These are phyloP conservation scores for Clitoria ternatea DNA, from an alignment of 306 rosid genomes.

Conservation along the genomic window DNA sequence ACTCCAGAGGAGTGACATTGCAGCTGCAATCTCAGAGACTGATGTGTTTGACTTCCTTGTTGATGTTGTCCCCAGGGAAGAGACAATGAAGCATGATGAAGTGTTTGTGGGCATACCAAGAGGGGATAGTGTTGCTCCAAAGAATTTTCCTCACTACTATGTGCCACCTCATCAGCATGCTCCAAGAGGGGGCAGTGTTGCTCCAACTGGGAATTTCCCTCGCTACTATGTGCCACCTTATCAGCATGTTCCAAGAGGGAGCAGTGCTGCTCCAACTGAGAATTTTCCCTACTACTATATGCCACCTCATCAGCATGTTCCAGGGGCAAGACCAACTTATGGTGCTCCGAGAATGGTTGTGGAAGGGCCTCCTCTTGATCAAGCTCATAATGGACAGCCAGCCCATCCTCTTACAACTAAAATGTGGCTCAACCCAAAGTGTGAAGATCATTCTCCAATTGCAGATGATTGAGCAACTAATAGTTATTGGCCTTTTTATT, in stretches of 20 bases:
- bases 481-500: not conserved
- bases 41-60: constrained; percentile 51
- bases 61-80: constrained; percentile 55
- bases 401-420: constrained; percentile 26
- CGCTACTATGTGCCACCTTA: too few relatives aligned
- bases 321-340: constrained; percentile 26
- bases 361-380: constrained; percentile 42
- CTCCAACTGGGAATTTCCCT: too few relatives aligned
- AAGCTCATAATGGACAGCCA: constrained; percentile 33
- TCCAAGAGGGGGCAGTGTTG: too few relatives aligned
- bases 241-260: too few relatives aligned
- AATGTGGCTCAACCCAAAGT: constrained; percentile 22
- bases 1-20: constrained; percentile 54
- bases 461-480: constrained; percentile 34
- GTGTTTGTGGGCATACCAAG: constrained; percentile 34
- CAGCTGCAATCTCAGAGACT: constrained; percentile 44
- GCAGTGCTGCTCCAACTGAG: too few relatives aligned
- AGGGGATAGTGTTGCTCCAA: not conserved
- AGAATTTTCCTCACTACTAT: too few relatives aligned
- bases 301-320: too few relatives aligned
- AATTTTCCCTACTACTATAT: too few relatives aligned
- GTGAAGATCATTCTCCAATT: constrained; percentile 33
- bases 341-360: constrained; percentile 40
- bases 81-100: constrained; percentile 3
- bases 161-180: not conserved